These are phyloP conservation scores for Aspergillus calidoustus DNA, from an alignment of 2,329 filamentous ascomycete species.

Conservation along the genomic window DNA sequence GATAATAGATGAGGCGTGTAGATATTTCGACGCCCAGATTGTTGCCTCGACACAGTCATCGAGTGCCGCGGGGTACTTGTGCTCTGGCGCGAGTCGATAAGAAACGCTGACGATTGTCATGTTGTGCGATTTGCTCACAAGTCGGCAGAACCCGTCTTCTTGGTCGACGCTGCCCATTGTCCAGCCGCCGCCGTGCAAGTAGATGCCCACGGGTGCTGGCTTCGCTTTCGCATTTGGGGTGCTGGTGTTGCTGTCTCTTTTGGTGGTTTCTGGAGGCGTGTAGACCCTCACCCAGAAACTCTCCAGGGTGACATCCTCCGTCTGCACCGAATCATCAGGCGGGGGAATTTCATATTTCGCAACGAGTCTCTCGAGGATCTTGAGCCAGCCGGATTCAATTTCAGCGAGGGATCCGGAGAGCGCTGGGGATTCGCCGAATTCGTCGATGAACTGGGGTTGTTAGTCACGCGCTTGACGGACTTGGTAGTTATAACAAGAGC, in stretches of 20 bases:
- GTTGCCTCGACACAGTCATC: conserved; percentile 19
- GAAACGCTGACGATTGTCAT: conserved; percentile 10
- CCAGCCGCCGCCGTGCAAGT: conserved; percentile 25
- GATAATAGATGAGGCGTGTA: conserved; percentile 25
- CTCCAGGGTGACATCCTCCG: conserved; percentile 7
- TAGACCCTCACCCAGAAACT: conserved; percentile 8
- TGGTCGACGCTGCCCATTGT: conserved; percentile 17
- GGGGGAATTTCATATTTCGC: background rate
- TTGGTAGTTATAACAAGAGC: too few species aligned
- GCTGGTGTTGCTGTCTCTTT: background rate
- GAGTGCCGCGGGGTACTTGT: conserved; percentile 17
- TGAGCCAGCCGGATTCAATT: background rate
- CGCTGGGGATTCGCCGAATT: conserved; percentile 1
- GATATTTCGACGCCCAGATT: conserved; percentile 15
- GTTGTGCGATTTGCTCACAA: conserved; percentile 3
- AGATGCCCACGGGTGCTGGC: conserved; percentile 51
- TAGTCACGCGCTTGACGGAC: too few species aligned
- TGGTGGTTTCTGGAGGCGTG: background rate
- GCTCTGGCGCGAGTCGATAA: conserved; percentile 30
- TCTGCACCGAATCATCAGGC: conserved; percentile 7
- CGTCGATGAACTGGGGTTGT: conserved; percentile 8
- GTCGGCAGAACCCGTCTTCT: conserved; percentile 13
- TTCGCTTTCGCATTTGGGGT: too few species aligned
- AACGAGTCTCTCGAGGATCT: background rate
- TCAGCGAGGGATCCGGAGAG: background rate